phyloP scores from a whole-genome alignment of 2,329 filamentous ascomycete genomes.

The Parastagonospora avenae region DNA sequence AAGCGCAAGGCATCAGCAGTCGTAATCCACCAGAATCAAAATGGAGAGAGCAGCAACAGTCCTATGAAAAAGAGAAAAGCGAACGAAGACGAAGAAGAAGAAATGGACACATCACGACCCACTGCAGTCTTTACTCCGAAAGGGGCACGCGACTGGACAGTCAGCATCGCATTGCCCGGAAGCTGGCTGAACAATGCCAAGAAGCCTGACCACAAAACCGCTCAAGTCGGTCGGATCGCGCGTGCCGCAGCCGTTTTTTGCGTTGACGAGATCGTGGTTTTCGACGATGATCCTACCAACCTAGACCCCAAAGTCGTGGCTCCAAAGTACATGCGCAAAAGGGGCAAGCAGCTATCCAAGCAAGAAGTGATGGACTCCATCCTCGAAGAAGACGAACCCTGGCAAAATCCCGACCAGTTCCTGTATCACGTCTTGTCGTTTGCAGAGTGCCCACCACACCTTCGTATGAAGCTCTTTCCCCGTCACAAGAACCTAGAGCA shows the following conservation, averaged over 20 bases:
- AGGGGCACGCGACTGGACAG: slow-evolving; percentile 70
- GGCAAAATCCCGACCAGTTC: slow-evolving; percentile 78
- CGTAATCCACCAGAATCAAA: slow-evolving; percentile 20
- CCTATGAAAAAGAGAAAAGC: slow-evolving; percentile 23
- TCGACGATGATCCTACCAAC: slow-evolving; percentile 67
- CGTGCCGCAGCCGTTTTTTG: slow-evolving; percentile 82
- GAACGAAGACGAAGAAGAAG: slow-evolving; percentile 11
- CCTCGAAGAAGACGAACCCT: slow-evolving; percentile 56
- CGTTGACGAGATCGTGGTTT: slow-evolving; percentile 83
- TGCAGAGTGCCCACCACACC: slow-evolving; percentile 82
- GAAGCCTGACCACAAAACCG: slow-evolving; percentile 76
- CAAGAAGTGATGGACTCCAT: slow-evolving; percentile 46
- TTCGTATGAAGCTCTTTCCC: slow-evolving; percentile 76
- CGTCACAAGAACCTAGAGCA: slow-evolving; percentile 77
- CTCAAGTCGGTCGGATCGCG: slow-evolving; percentile 75
- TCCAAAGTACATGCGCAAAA: slow-evolving; percentile 21
- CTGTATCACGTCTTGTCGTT: slow-evolving; percentile 79
- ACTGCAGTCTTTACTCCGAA: slow-evolving; percentile 70
- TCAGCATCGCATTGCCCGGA: slow-evolving; percentile 78
- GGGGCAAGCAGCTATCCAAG: slow-evolving; percentile 55
- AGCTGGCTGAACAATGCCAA: slow-evolving; percentile 70
- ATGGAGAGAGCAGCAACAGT: slow-evolving; percentile 2
- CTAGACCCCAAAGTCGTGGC: slow-evolving; percentile 29
- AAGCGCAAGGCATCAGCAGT: slow-evolving; percentile 30
- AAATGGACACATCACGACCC: slow-evolving; percentile 66